phyloP scores from a whole-genome alignment of 2,329 filamentous ascomycete species.

The Nigrospora sphaerica region DNA sequence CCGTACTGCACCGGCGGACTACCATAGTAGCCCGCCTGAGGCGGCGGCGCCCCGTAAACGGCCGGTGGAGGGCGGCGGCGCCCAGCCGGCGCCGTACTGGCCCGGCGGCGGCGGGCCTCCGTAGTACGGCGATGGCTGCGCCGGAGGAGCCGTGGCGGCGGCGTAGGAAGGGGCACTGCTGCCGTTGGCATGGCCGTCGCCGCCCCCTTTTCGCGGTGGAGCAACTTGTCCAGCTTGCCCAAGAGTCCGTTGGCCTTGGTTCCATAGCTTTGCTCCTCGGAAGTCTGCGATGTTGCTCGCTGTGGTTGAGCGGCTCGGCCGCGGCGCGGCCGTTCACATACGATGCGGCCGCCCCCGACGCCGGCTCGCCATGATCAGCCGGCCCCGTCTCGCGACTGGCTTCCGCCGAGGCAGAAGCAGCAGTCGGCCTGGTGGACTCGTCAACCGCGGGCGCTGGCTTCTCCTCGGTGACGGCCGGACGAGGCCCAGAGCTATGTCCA shows the following conservation, averaged over 20 bases:
- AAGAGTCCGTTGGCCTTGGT: constrained; percentile 33
- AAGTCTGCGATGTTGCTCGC: constrained; percentile 34
- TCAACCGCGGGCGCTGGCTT: constrained; percentile 68
- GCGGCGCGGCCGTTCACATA: constrained; percentile 21
- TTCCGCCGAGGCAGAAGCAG: not conserved
- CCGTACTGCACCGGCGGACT: constrained; percentile 25
- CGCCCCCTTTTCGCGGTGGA: constrained; percentile 19
- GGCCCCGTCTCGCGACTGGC: constrained; percentile 60
- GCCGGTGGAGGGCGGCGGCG: constrained; percentile 23
- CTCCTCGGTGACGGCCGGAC: constrained; percentile 38
- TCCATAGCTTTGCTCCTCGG: constrained; percentile 6
- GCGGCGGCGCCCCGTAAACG: constrained; percentile 23
- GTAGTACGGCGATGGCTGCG: constrained; percentile 15
- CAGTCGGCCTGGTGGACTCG: constrained; percentile 10
- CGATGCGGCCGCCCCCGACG: constrained; percentile 21
- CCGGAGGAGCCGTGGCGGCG: constrained; percentile 12
- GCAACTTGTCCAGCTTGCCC: constrained; percentile 22
- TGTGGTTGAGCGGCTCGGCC: constrained; percentile 21
- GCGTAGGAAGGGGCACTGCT: not conserved
- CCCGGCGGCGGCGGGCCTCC: constrained; percentile 14
- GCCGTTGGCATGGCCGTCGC: constrained; percentile 13
- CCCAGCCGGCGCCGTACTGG: constrained; percentile 3
- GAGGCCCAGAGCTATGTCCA: constrained; percentile 46
- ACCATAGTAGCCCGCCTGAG: constrained; percentile 27
- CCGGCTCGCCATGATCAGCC: constrained; percentile 63